Base-by-base conservation (phyloP, 2,329 filamentous ascomycete species). In the Diaporthe aspalathi region DNA sequence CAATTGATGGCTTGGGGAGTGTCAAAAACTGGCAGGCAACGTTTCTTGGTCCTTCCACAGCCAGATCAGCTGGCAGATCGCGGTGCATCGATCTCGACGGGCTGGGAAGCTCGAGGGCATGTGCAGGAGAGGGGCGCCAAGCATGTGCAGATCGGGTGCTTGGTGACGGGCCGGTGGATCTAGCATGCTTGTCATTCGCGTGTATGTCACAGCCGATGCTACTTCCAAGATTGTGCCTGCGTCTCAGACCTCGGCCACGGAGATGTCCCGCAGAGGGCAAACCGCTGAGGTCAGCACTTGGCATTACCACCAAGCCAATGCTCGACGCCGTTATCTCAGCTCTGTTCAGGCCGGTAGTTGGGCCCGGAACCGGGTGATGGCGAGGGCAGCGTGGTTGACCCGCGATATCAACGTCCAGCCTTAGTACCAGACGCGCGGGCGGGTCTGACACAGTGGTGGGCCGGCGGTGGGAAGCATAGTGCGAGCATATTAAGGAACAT, bases 401-500 rank as follows among this genome's bases (percentile, higher is more conserved):
- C 45, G 60, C 49, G 35, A 8, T 49, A 45, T 4, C 16, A n/a
- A n/a, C n/a, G n/a, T 45, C 60, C 43, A 63, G 43, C 60, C 20
- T 38, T 63, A 11, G 35, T 35, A 38, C 60, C 60, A 49, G 60
- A 35, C 60, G 27, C 27, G 60, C 43, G 60, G 60, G 43, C 27
- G 8, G 60, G 29, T 63, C 60, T 63, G 60, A 49, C 35, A 63
- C 60, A 63, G 24, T 63, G 27, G 43, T 49, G 12, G 35, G 43
- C 43, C 17, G 2, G 56, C 56, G 38, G 56, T 45, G 38, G n/a
- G 43, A 60, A 11, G 43, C 20, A 63, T 63, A 63, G 60, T 27
- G 45, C 43, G 60, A 63, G 60, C 60, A 63, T 49, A 27, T 63
- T 63, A 63, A 63, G 43, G 43, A n/a, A 8, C 57, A 63, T 63